These are phyloP conservation scores for Quercus bicolor DNA, from an alignment of 306 rosid genomes.

Conservation along the genomic window DNA sequence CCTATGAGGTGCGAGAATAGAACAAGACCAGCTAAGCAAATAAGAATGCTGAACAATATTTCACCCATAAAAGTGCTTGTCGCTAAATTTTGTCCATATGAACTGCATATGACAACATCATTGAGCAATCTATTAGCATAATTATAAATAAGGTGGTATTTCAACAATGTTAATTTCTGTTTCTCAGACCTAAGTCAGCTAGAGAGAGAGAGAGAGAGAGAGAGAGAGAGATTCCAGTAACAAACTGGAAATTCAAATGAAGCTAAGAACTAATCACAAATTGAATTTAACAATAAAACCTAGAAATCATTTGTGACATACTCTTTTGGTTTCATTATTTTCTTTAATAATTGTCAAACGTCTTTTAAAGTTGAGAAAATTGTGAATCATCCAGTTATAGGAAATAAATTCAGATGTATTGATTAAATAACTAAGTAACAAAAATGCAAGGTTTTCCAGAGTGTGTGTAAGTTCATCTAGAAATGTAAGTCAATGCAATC, in stretches of 20 bases:
- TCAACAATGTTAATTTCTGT: neutral
- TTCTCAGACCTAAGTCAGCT: neutral
- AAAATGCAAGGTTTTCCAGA: neutral
- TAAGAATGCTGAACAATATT: conserved; percentile 53
- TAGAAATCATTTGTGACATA: neutral
- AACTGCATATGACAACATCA: conserved; percentile 39
- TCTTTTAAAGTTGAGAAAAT: neutral
- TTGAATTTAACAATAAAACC: neutral
- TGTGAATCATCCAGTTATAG: neutral
- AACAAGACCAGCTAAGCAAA: conserved; percentile 68
- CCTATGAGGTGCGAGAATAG: conserved; percentile 88
- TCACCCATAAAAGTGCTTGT: conserved; percentile 51
- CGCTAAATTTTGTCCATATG: conserved; percentile 70
- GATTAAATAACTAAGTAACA: neutral
- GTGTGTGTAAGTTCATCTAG: neutral
- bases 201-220: neutral
- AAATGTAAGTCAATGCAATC: neutral
- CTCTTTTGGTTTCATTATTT: neutral
- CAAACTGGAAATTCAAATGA: neutral
- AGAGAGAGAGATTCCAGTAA: neutral
- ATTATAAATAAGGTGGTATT: neutral
- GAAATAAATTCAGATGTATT: neutral
- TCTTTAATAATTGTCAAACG: too few relatives aligned
- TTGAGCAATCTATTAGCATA: neutral
- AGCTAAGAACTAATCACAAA: neutral